These are phyloP conservation scores for Cutaneotrichosporon spelunceum DNA, from an alignment of 1,284 basidiomycete genomes.

Conservation along the genomic window DNA sequence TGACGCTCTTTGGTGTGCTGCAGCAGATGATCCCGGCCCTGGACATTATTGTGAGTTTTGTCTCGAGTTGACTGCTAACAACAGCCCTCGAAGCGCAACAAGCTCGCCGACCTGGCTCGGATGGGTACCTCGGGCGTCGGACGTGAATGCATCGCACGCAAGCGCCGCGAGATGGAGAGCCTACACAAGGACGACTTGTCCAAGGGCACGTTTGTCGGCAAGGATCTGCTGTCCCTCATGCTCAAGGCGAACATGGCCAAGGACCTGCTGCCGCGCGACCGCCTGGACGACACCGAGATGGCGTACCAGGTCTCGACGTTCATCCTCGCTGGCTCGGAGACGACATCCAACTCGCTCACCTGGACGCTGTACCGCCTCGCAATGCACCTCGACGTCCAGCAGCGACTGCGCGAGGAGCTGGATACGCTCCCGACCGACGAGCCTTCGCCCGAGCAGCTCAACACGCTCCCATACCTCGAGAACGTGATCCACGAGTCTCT, in stretches of 20 bases:
- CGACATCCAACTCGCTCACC: slow-evolving; percentile 65
- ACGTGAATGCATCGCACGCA: neutral
- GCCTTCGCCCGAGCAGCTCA: slow-evolving; percentile 48
- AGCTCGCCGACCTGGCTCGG: slow-evolving; percentile 6
- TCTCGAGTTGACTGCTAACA: slow-evolving; percentile 24
- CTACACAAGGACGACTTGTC: slow-evolving; percentile 36
- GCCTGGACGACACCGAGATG: slow-evolving; percentile 64
- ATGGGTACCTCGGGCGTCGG: slow-evolving; percentile 4
- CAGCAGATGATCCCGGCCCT: slow-evolving; percentile 50
- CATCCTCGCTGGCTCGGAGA: slow-evolving; percentile 65
- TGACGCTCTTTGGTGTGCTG: slow-evolving; percentile 55
- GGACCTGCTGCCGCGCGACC: slow-evolving; percentile 57
- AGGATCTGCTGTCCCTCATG: slow-evolving; percentile 53
- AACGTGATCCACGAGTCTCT: slow-evolving; percentile 66
- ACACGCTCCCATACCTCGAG: slow-evolving; percentile 58
- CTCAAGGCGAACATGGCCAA: slow-evolving; percentile 59
- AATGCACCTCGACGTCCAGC: slow-evolving; percentile 58
- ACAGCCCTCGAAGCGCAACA: slow-evolving; percentile 12
- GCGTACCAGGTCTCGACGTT: slow-evolving; percentile 76
- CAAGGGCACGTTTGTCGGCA: slow-evolving; percentile 53
- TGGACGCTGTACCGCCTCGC: slow-evolving; percentile 73
- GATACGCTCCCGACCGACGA: slow-evolving; percentile 46
- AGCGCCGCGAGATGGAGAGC: slow-evolving; percentile 8
- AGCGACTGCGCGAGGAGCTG: slow-evolving; percentile 59
- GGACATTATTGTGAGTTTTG: slow-evolving; percentile 44